Base-by-base conservation (phyloP, 768 basidiomycete species). In the Auricularia sp. region DNA sequence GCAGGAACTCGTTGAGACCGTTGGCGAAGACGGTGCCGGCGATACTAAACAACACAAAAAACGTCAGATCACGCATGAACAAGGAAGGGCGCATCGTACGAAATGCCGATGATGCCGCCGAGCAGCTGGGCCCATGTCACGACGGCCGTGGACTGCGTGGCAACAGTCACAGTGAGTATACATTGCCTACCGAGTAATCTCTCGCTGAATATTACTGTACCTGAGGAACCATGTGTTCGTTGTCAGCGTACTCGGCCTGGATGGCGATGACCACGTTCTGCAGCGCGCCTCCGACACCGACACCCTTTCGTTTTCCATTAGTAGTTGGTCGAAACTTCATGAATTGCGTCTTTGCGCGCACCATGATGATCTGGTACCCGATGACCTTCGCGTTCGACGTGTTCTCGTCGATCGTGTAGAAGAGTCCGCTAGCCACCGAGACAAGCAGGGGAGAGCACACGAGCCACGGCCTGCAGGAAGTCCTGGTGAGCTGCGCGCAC, bases 201-300 rank as follows among this genome's bases (percentile, higher is more conserved):
- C 29, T 29, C 29, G 29, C 29, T 29, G 29, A 29, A 29, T 29
- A 29, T 29, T 29, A 29, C 29, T 29, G 29, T 42, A 42, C 39
- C 39, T 42, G 39, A 42, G 39, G 39, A 1, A 78, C 71, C 58
- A 76, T 64, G 66, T 72, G 68, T 1, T 72, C 70, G 36, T 70
- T 67, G 53, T 70, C 65, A 21, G 69, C 70, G 56, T 74, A 72
- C 44, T 77, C 76, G 33, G 74, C 76, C 61, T 79, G 78, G 8
- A 77, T 74, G 5, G 76, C 73, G 44, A 77, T 69, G 71, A 79
- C 72, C 6, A 70, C 66, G 66, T 76, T 77, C 69, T 69, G 51
- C 68, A 58, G 39, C 8, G 63, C 58, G 21, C 63, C 60, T 39
- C 76, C 77, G 60, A 77, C 69, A 39, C 77, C 77, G 34, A 73